Evolutionary conservation across 2,329 filamentous ascomycete genomes (phyloP).

Genomic region (Diaporthe aspalathi): DNA sequence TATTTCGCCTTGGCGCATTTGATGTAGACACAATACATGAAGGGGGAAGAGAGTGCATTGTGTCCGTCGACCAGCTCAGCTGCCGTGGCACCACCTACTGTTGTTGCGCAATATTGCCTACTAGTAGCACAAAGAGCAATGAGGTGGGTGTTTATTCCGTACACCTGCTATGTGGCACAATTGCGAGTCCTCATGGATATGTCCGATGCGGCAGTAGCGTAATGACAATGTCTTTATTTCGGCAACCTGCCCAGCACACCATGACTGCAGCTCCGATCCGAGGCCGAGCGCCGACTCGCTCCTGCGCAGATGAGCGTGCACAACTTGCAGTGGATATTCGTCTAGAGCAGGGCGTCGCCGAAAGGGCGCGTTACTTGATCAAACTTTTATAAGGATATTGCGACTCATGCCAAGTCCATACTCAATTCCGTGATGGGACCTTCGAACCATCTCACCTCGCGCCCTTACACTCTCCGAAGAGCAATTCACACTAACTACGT

Average conservation of each 20-base stretch:
- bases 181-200: fast-evolving
- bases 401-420: not conserved
- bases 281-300: slow-evolving; percentile 25
- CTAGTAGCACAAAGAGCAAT: no score
- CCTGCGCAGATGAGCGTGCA: slow-evolving; percentile 17
- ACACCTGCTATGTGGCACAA: no score
- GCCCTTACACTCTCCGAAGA: not conserved
- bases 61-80: no score
- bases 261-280: not conserved
- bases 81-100: no score
- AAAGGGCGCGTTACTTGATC: not conserved
- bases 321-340: not conserved
- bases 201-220: not conserved
- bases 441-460: not conserved
- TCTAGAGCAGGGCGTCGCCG: not conserved
- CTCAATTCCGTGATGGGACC: no score
- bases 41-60: no score
- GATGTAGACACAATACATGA: no score
- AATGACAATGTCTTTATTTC: not conserved
- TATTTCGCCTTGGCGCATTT: no score
- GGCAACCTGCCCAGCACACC: not conserved
- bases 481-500: not conserved
- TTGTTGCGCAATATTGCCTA: no score
- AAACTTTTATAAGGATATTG: not conserved
- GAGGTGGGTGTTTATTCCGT: no score